A percentile compares a stretch with the other conserved stretches of the same genome.
Conservation (phyloP, 2,329 filamentous ascomycete genomes). For the Xylariales sp. region DNA sequence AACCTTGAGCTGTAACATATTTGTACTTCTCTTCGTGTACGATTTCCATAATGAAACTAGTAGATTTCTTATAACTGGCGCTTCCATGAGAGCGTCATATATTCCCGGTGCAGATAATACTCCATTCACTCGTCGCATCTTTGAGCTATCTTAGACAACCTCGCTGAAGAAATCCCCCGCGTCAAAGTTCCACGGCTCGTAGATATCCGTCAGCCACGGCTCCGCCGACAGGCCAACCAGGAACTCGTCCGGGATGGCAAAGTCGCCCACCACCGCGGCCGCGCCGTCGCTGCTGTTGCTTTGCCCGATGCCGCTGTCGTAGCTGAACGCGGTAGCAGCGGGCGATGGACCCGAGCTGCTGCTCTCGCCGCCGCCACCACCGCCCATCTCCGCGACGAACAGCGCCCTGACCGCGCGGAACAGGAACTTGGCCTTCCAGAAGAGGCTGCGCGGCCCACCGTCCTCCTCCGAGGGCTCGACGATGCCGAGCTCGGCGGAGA, state of each 20-base stretch:
- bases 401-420: constrained; percentile 15
- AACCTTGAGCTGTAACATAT: too few species aligned
- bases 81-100: too few species aligned
- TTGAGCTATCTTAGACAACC: too few species aligned
- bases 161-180: too few species aligned
- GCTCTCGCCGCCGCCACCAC: neutral
- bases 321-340: too few species aligned
- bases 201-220: constrained; percentile 8
- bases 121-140: too few species aligned
- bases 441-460: constrained; percentile 13
- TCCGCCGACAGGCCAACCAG: constrained; percentile 11
- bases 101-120: too few species aligned
- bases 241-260: constrained; percentile 9
- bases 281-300: neutral
- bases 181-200: too few species aligned
- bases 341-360: too few species aligned
- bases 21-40: too few species aligned
- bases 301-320: neutral
- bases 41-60: too few species aligned
- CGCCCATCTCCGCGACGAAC: constrained; percentile 14
- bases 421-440: constrained; percentile 15
- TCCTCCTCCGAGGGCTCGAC: constrained; percentile 12
- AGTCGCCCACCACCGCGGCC: constrained; percentile 4
- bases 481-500: constrained; percentile 11
- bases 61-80: too few species aligned